Base-by-base conservation (phyloP, 495 filamentous ascomycete genomes). In the Talaromyces adpressus region DNA sequence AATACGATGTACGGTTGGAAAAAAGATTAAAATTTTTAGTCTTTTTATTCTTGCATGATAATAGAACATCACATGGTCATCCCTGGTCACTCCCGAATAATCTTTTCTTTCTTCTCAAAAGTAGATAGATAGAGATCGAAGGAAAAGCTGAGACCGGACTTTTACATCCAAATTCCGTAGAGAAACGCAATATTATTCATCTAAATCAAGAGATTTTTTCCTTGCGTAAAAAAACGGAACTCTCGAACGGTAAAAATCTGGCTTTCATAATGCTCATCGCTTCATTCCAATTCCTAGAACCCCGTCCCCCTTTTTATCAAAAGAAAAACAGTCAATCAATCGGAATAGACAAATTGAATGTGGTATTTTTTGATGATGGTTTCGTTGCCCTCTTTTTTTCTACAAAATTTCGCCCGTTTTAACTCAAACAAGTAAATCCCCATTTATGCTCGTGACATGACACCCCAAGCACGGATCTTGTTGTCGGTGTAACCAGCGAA, bases 401-500 rank as follows among this genome's bases (percentile, higher is more conserved):
- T 56, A 56, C 52, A 53, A 30, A 53, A 22, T 36, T 25, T 5
- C 23, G 2, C 18, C 23, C 27, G 27, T 18, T 29, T 14, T 2
- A 56, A 56, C 52, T 27, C 52, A 56, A 27, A 56, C 6, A 27
- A 22, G 4, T n/a, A 4, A 27, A 27, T 27, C 27, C 11, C 22
- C 52, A 56, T 56, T 67, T 80, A 82, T 73, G 80, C 80, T 72
- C 81, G 75, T 72, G 79, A 83, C 93, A 97, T 96, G 70, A 98
- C 93, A 79, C 95, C 94, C 94, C 94, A 99, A 68, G 92, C 94
- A 73, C 94, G 90, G 84, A 99, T 99, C 82, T 95, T 87, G 85
- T 97, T 98, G 83, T 99, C 94, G 70, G 94, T 99, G 85, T 99
- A 99, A 81, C 94, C 94, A 71, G 95, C 93, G 79, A 99, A 99